Conservation (phyloP, 2,329 filamentous ascomycete species). For the Trichoderma asperellum region DNA sequence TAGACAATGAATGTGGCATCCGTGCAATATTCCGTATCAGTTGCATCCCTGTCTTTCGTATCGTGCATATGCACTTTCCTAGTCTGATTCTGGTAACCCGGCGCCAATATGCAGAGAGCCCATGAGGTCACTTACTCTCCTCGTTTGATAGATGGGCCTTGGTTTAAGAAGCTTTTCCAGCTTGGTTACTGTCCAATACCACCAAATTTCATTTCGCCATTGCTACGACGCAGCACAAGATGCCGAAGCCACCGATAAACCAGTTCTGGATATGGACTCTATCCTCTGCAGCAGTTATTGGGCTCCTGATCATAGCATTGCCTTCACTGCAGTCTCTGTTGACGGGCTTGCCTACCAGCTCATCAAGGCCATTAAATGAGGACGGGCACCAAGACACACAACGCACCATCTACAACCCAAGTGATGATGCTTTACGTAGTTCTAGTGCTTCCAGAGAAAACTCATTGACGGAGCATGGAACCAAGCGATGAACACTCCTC, state of each 20-base stretch:
- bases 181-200: neutral
- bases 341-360: neutral
- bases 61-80: neutral
- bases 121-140: neutral
- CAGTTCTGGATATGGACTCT: neutral
- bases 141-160: neutral
- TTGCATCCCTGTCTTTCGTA: neutral
- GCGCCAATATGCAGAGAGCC: neutral
- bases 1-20: neutral
- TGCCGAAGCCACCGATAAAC: neutral
- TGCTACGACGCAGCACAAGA: neutral
- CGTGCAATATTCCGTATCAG: neutral
- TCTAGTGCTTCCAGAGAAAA: neutral
- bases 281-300: neutral
- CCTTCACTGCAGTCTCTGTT: neutral
- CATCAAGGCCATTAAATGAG: too few relatives aligned
- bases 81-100: neutral
- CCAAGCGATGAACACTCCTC: constrained; percentile 6
- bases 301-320: neutral
- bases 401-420: neutral
- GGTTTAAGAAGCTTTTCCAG: neutral
- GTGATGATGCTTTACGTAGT: neutral
- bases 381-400: neutral
- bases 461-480: neutral
- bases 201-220: neutral